A percentile compares a stretch with the other conserved stretches of the same genome.
Evolutionary conservation across 352 stramenopile species (phyloP).

Genomic region (Achlya hypogyna): DNA sequence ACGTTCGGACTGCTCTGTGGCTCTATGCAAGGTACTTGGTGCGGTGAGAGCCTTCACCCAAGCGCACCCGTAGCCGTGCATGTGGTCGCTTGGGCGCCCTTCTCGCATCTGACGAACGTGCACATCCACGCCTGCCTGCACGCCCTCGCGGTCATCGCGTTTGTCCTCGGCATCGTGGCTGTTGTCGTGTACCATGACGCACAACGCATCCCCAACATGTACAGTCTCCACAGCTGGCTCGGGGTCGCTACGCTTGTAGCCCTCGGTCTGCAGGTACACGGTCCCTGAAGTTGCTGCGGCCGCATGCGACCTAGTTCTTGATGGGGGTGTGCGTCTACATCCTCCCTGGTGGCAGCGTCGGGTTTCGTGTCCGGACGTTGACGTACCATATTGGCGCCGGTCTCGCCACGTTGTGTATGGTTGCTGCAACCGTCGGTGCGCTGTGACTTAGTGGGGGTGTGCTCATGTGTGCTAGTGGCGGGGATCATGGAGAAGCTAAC

Average conservation of each 20-base stretch:
- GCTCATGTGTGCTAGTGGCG: conserved; percentile 23
- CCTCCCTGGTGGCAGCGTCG: conserved; percentile 34
- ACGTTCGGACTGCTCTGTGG: conserved; percentile 74
- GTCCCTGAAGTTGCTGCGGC: background rate
- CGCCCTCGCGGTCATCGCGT: conserved; percentile 46
- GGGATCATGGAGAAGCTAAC: conserved; percentile 76
- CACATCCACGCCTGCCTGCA: conserved; percentile 68
- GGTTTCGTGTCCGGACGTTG: conserved; percentile 30
- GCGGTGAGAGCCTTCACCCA: background rate
- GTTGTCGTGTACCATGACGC: conserved; percentile 85
- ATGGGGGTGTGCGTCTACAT: background rate
- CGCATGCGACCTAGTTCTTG: background rate
- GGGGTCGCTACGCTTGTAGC: conserved; percentile 52
- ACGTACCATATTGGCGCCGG: conserved; percentile 65
- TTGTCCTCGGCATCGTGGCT: conserved; percentile 45
- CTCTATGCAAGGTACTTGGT: conserved; percentile 34
- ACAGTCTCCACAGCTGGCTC: conserved; percentile 84
- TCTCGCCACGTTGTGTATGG: conserved; percentile 48
- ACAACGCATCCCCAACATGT: conserved; percentile 76
- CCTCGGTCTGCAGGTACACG: conserved; percentile 38
- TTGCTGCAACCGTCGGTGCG: conserved; percentile 46
- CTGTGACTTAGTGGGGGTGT: background rate
- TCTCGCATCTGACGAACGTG: conserved; percentile 19
- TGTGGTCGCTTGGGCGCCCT: conserved; percentile 7
- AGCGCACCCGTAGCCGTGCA: too few relatives aligned